phyloP scores from a whole-genome alignment of 768 basidiomycete genomes.

The Mycena leptocephala region DNA sequence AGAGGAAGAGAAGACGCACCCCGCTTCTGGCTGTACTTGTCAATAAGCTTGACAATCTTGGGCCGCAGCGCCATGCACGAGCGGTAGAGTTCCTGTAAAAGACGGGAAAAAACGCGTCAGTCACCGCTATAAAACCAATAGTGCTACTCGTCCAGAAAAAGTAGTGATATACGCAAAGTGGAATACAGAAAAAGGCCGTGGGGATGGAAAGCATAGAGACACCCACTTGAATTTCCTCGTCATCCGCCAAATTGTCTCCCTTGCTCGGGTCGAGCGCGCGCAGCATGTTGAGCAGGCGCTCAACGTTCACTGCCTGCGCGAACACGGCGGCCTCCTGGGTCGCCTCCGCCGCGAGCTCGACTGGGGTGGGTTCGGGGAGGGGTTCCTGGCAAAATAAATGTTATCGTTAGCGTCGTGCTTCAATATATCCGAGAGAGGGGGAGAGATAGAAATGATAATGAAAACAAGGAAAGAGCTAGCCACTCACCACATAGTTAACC shows the following conservation, averaged over 20 bases:
- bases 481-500: constrained; percentile 92
- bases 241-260: constrained; percentile 87
- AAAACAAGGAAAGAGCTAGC: background rate
- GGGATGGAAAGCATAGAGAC: background rate
- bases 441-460: background rate
- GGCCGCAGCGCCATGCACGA: constrained; percentile 91
- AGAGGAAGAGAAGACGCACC: constrained; percentile 43
- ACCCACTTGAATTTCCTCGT: constrained; percentile 88
- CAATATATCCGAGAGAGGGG: background rate
- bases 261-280: constrained; percentile 80
- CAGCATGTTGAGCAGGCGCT: constrained; percentile 84
- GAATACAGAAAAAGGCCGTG: background rate
- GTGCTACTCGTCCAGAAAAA: no score
- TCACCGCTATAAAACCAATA: no score
- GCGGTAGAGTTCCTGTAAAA: constrained; percentile 86
- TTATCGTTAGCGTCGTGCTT: background rate
- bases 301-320: constrained; percentile 88
- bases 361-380: constrained; percentile 86
- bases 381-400: constrained; percentile 70
- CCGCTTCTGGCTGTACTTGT: constrained; percentile 97
- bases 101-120: background rate
- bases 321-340: constrained; percentile 94
- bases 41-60: constrained; percentile 96
- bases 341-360: constrained; percentile 85
- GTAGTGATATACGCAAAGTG: no score